A percentile compares a stretch with the other conserved stretches of the same genome.
These are phyloP conservation scores for Mangifera indica DNA, from an alignment of 345 rosid genomes.

Conservation along the genomic window DNA sequence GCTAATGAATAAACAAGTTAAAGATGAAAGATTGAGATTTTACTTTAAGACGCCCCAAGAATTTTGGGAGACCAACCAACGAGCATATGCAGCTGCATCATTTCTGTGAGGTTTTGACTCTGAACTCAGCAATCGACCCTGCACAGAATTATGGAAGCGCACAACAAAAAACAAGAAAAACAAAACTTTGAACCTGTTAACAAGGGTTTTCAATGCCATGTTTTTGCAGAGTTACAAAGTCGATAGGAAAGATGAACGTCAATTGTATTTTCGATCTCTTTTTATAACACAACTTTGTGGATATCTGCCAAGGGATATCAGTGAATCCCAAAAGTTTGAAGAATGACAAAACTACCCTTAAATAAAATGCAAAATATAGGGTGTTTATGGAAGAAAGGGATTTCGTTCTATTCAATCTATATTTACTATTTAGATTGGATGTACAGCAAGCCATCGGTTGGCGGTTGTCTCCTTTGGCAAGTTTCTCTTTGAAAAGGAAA, in stretches of 20 bases:
- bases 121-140: constrained; percentile 39
- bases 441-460: neutral
- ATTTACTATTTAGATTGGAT: neutral
- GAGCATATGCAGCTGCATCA: constrained; percentile 60
- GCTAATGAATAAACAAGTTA: neutral
- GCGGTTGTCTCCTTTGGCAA: neutral
- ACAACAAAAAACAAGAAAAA: constrained; percentile 11
- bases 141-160: constrained; percentile 30
- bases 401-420: no score
- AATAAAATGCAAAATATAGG: no score
- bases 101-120: constrained; percentile 56
- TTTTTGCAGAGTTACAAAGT: neutral
- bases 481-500: neutral
- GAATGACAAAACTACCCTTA: no score
- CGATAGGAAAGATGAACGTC: neutral
- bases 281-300: neutral
- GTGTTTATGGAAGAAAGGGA: no score
- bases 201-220: constrained; percentile 12
- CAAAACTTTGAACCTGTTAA: neutral
- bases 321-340: no score
- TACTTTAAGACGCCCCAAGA: constrained; percentile 87
- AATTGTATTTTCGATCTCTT: neutral
- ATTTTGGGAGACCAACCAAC: constrained; percentile 85
- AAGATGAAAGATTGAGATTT: constrained; percentile 2
- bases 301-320: neutral